phyloP scores from a whole-genome alignment of 768 basidiomycete genomes.

The Suillus subaureus region DNA sequence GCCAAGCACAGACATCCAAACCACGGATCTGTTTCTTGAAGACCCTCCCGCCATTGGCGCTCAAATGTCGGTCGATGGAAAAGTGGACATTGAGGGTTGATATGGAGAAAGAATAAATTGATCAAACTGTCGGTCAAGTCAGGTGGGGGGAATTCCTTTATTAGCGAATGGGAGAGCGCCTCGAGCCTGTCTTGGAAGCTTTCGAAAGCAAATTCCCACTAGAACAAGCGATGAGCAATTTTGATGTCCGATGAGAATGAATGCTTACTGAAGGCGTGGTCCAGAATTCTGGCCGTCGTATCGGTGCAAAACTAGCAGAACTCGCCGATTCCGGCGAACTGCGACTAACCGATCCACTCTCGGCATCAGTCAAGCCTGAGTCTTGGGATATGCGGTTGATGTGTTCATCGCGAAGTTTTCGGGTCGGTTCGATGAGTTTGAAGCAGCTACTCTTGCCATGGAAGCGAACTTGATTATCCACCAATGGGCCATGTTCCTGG shows the following conservation, averaged over 20 bases:
- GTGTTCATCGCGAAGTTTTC: constrained; percentile 55
- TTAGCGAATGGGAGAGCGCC: constrained; percentile 35
- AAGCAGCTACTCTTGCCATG: constrained; percentile 65
- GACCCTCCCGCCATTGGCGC: constrained; percentile 53
- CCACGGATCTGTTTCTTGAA: constrained; percentile 57
- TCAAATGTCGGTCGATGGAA: constrained; percentile 75
- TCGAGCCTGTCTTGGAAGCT: constrained; percentile 36
- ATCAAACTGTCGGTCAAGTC: constrained; percentile 64
- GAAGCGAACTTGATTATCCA: constrained; percentile 51
- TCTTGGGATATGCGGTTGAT: constrained; percentile 37
- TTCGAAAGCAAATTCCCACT: constrained; percentile 68
- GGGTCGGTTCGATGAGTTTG: constrained; percentile 54
- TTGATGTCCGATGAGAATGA: constrained; percentile 3
- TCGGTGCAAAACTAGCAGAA: constrained; percentile 23
- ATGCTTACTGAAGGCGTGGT: constrained; percentile 51
- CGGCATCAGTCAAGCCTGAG: constrained; percentile 7
- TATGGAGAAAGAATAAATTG: constrained; percentile 64
- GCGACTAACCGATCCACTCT: constrained; percentile 18
- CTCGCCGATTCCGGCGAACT: constrained; percentile 23
- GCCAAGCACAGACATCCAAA: constrained; percentile 64
- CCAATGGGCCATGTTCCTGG: constrained; percentile 31
- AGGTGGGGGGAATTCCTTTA: constrained; percentile 58
- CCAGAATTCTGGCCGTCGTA: constrained; percentile 57
- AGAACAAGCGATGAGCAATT: constrained; percentile 5
- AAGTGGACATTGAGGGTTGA: constrained; percentile 63